Evolutionary conservation across 2,329 filamentous ascomycete genomes (phyloP), one percentile per base, ranked within the genome.

Genomic region (Fusarium xyrophilum): DNA sequence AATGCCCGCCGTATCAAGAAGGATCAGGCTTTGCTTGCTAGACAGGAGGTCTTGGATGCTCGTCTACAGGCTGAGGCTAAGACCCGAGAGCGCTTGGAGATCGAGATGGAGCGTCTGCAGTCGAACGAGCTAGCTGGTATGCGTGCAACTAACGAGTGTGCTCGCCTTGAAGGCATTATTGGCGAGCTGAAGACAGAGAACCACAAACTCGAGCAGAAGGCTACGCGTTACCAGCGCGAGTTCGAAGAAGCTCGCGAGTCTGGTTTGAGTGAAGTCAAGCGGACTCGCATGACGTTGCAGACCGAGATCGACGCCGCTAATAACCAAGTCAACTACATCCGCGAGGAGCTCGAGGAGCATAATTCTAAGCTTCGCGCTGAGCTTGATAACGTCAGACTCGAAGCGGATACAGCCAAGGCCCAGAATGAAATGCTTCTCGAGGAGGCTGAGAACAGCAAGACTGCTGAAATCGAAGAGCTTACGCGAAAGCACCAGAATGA

Each of bases 351-450:
- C 14, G 93, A 97, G 76, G 89, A 90, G 61, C 92, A 97, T 76
- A 86, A 96, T 63, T 80, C 85, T 28, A 89, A 89, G 73, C 81
- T 93, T 30, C 89, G 93, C 55, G 82, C 85, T 23, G 92, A 97
- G 76, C 82, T 97, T 43, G 93, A 97, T 67, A 89, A 90, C 71
- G 85, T 91, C 59, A 91, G 86, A 74, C 84, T 96, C 75, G 93
- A 97, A 67, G 87, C 89, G 13, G 93, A 97, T 74, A 93, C 91
- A 6, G 86, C 89, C 58, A 93, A 91, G 76, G 93, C 90, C 23
- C 91, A 91, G 72, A 89, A 92, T 71, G 93, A 97, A 75, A 91
- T 96, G 82, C 85, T 96, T 55, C 84, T 97, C 14, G 92, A 97
- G 77, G 93, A 96, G 70, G 90, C 91, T 25, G 87, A 92, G 63